Base-by-base conservation (phyloP, 768 basidiomycete genomes). In the Pleurotus sapidus region DNA sequence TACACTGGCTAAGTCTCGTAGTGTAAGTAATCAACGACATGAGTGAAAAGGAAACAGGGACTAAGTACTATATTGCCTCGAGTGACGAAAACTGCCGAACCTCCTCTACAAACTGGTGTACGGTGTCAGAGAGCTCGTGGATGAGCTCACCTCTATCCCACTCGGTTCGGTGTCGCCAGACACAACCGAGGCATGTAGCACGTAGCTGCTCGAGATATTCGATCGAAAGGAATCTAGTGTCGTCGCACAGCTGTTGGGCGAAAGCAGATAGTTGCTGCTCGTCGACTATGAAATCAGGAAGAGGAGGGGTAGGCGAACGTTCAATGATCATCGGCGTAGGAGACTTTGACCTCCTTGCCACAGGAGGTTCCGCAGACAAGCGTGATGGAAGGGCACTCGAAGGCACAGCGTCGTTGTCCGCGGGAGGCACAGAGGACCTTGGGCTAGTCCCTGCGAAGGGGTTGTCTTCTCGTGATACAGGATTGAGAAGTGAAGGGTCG, bases 191-290 rank as follows among this genome's bases (percentile, higher is more conserved):
- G 63, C 86, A 89, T 2, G 82, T 84, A 6, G 97, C 95, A 4
- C 97, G 84, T 5, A 99, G 78, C 70, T 98, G 95, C 68, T 98
- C 97, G 5, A 99, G 81, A 67, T 96, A 86, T 67, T 99, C 97
- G 49, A 98, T 79, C 23, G 78, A 91, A 43, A 98, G 74, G 0
- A 66, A 67, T 5, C 59, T 67, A 1, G 96, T 97, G 46, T 67
- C 67, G 15, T 80, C 73, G 37, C 72, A 72, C 24, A 98, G 68
- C 46, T 75, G 70, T 2, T 67, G 46, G 56, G 74, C 70, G 0
- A 98, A 79, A 8, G 77, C 65, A 0, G 63, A 64, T 23, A 96
- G 62, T 8, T 76, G 66, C 2, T 59, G 66, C 20, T 81, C 73
- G 48, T 90, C 77, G 12, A 96, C 65, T 42, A 83, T 69, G 70